Evolutionary conservation across 75 land plant species (phyloP).

Genomic region (Pinus taeda): DNA sequence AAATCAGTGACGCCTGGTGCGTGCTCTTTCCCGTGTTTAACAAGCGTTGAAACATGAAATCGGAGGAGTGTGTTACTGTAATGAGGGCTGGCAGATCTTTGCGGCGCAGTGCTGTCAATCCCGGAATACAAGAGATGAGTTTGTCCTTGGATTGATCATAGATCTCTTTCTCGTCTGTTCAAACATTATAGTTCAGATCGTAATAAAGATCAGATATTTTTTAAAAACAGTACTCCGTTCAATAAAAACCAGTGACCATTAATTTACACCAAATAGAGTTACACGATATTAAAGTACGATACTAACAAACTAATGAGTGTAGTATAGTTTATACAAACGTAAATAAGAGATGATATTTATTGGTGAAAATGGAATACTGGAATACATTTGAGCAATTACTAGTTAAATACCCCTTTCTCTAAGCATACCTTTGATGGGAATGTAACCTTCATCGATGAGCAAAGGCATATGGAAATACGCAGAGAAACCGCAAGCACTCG

Average conservation of each 20-base stretch:
- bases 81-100: slow-evolving; percentile 16
- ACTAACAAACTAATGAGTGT: no score
- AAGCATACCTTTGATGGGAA: slow-evolving; percentile 26
- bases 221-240: no score
- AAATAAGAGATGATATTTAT: no score
- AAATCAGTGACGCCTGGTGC: background rate
- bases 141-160: background rate
- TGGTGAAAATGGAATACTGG: background rate
- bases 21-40: background rate
- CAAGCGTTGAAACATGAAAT: slow-evolving; percentile 9
- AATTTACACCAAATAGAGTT: no score
- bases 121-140: slow-evolving; percentile 11
- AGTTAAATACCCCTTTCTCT: no score
- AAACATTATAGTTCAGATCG: no score
- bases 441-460: slow-evolving; percentile 10
- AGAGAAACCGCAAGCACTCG: slow-evolving; percentile 14
- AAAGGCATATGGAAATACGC: slow-evolving; percentile 7
- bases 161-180: no score
- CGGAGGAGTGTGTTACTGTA: background rate
- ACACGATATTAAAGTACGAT: no score
- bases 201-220: no score
- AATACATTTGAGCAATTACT: background rate
- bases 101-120: background rate
- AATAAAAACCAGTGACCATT: no score
- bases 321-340: background rate